These are phyloP conservation scores for Lentinula guzmanii DNA, from an alignment of 768 basidiomycete species.

Conservation along the genomic window DNA sequence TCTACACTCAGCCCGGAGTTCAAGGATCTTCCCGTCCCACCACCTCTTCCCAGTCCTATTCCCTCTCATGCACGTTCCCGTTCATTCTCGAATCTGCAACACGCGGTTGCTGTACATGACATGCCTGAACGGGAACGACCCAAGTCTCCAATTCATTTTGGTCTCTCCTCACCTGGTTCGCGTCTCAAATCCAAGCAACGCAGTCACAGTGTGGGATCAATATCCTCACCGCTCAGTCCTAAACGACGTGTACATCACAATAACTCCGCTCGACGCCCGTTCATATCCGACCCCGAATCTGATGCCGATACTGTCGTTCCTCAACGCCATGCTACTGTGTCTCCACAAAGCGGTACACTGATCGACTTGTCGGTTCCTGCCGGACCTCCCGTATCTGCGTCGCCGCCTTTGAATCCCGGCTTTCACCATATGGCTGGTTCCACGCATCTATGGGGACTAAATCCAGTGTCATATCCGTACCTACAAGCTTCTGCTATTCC, in stretches of 20 bases:
- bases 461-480: background rate
- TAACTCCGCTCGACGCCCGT: background rate
- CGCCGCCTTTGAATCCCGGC: background rate
- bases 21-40: background rate
- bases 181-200: constrained; percentile 1
- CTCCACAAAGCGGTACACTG: background rate
- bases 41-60: background rate
- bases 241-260: background rate
- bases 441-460: background rate
- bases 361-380: background rate
- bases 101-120: background rate
- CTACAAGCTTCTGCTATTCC: background rate
- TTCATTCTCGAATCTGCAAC: background rate
- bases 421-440: background rate
- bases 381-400: background rate
- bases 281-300: background rate
- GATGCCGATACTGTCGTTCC: background rate
- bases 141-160: constrained; percentile 4
- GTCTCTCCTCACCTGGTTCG: constrained; percentile 3
- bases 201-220: background rate
- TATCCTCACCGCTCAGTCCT: constrained; percentile 2
- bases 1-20: constrained; percentile 1
- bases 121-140: constrained; percentile 2
- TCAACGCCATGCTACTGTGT: background rate
- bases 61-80: background rate